Evolutionary conservation across 2,329 filamentous ascomycete genomes (phyloP).

Genomic region (Aspergillus neoniger): DNA sequence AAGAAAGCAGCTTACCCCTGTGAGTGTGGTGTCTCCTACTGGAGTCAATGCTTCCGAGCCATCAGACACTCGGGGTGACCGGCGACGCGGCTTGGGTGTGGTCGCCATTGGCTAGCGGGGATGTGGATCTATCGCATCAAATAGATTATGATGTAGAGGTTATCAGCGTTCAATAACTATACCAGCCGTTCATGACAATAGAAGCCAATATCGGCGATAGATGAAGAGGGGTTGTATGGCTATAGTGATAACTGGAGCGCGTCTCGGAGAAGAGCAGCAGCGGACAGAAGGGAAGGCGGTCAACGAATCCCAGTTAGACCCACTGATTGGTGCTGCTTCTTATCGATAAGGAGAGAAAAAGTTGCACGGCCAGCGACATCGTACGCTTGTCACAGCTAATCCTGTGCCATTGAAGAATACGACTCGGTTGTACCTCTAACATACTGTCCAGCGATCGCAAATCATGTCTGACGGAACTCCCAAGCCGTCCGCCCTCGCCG

Average conservation of each 20-base stretch:
- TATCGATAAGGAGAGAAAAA: conserved; percentile 26
- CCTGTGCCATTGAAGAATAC: conserved; percentile 2
- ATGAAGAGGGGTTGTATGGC: conserved; percentile 5
- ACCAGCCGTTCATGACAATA: background rate
- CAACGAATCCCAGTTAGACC: background rate
- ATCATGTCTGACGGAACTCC: conserved; percentile 24
- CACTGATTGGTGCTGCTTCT: conserved; percentile 16
- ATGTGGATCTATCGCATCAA: background rate
- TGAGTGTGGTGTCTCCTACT: conserved; percentile 32
- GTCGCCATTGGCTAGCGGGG: conserved; percentile 28
- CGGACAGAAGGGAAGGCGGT: background rate
- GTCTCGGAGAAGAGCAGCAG: background rate
- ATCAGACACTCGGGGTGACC: conserved; percentile 27
- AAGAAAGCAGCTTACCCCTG: conserved; percentile 22
- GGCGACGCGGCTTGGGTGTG: conserved; percentile 32
- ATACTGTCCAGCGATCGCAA: background rate
- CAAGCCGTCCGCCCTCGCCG: conserved; percentile 30
- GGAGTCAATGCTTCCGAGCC: conserved; percentile 27
- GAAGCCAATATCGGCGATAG: background rate
- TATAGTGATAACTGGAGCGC: background rate
- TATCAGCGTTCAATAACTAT: background rate
- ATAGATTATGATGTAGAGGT: background rate
- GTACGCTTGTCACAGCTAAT: background rate
- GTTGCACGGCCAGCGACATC: conserved; percentile 8
- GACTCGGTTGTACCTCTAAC: background rate